Conservation (phyloP, 2,329 filamentous ascomycete genomes). For the Ophiostoma sp. region DNA sequence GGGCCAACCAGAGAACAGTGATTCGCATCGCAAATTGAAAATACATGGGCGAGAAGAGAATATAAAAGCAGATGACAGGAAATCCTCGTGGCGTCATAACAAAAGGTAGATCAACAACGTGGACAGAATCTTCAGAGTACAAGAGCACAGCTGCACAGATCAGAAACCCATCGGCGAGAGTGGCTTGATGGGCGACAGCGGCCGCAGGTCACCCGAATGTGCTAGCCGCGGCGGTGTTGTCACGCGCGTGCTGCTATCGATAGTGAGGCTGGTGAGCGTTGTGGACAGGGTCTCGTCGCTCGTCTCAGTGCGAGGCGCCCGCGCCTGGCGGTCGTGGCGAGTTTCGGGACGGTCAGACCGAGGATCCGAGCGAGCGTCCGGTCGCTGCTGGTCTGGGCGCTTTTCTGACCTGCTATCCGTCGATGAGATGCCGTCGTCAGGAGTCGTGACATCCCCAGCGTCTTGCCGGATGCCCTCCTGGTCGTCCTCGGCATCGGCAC, state of each 20-base stretch:
- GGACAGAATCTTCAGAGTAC: not conserved
- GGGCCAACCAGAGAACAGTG: not conserved
- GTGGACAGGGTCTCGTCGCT: constrained; percentile 37
- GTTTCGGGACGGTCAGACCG: not conserved
- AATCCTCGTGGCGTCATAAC: constrained; percentile 6
- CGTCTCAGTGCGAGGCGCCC: constrained; percentile 14
- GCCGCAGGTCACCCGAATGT: constrained; percentile 44
- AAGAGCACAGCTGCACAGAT: not conserved
- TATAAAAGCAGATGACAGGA: not conserved
- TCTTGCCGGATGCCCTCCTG: not conserved
- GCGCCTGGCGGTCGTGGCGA: constrained; percentile 11
- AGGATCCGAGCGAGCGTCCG: not conserved
- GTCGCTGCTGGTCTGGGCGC: not conserved
- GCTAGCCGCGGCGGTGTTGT: constrained; percentile 37
- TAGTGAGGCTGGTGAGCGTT: constrained; percentile 32
- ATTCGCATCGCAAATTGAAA: not conserved
- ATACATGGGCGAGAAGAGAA: not conserved
- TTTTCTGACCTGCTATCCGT: not conserved
- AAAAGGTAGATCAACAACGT: not conserved
- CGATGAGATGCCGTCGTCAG: not conserved
- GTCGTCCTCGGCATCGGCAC: constrained; percentile 18
- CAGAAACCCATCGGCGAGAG: constrained; percentile 57
- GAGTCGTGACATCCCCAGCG: not conserved
- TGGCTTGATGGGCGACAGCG: constrained; percentile 61
- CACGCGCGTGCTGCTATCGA: constrained; percentile 41